Conservation (phyloP, 2,329 filamentous ascomycete species). For the Ceratocystis colombiana region DNA sequence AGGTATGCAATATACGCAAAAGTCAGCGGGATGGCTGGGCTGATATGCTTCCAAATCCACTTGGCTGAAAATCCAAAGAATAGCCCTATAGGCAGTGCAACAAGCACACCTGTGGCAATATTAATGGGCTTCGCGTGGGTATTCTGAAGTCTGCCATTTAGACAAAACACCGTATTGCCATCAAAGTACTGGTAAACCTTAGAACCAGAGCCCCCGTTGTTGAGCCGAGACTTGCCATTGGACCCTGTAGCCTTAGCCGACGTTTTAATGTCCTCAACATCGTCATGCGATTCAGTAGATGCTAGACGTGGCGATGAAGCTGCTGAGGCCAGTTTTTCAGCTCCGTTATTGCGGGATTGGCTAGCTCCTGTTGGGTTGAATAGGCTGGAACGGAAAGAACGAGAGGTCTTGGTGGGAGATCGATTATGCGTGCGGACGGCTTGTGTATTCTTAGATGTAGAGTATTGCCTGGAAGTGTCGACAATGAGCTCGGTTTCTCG, state of each 20-base stretch:
- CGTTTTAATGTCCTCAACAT: constrained; percentile 31
- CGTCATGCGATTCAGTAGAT: constrained; percentile 50
- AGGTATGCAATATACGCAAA: constrained; percentile 90
- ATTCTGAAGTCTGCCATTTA: constrained; percentile 79
- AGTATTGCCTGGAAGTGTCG: constrained; percentile 52
- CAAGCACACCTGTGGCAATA: constrained; percentile 68
- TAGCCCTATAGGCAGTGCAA: constrained; percentile 66
- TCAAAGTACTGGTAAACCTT: constrained; percentile 87
- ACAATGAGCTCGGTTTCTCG: constrained; percentile 41
- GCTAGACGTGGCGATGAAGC: constrained; percentile 40
- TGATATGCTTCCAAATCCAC: constrained; percentile 77
- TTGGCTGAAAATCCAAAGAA: constrained; percentile 81
- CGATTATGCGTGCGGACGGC: constrained; percentile 33
- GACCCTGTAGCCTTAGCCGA: constrained; percentile 32
- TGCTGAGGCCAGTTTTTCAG: constrained; percentile 74
- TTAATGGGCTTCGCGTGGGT: constrained; percentile 81
- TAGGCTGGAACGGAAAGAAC: constrained; percentile 68
- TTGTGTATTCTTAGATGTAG: constrained; percentile 28
- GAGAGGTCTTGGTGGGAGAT: constrained; percentile 58
- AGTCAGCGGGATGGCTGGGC: constrained; percentile 75
- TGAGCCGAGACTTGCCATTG: constrained; percentile 31
- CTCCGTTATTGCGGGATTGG: constrained; percentile 51
- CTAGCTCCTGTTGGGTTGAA: constrained; percentile 44
- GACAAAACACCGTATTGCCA: constrained; percentile 84
- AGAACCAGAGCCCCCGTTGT: constrained; percentile 38